Base-by-base conservation (phyloP, 1,284 basidiomycete genomes). In the Leccinum huronense region DNA sequence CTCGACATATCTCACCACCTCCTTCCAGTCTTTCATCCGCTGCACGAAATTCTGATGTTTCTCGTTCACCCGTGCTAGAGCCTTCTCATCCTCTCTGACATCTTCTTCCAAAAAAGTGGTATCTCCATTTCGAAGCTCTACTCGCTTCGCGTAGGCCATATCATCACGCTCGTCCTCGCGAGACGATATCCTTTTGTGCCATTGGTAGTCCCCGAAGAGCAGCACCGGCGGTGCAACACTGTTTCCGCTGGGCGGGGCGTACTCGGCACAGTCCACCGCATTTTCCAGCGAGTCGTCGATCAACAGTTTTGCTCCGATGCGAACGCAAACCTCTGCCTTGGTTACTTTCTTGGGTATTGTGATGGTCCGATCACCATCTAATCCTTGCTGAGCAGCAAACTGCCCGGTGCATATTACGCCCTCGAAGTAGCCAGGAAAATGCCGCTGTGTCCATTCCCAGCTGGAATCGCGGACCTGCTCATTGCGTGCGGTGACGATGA, bases 261-360 rank as follows among this genome's bases (percentile, higher is more conserved):
- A 54, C 30, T 74, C 79, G 0, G 81, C 81, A 65, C 86, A 86
- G 62, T 86, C 82, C 13, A 90, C 70, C 16, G 88, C 88, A 74
- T 94, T 93, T 75, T 93, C 91, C 40, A 86, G 73, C 3, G 89
- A 91, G 77, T 94, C 91, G 77, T 94, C 91, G 63, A 93, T 86
- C 59, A 93, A 77, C 48, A 93, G 74, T 57, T 82, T 78, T 16
- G 90, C 88, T 30, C 81, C 80, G 14, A 91, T 78, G 65, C 84
- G 81, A 59, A 83, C 77, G 72, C 90, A 90, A 56, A 90, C 89
- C 71, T 91, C 85, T 27, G 88, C 86, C 74, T 93, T 92, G 61
- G 83, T 85, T 40, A 89, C 74, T 70, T 85, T 87, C 62, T 84
- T 87, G 33, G 83, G 76, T 30, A 86, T 76, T 16, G 42, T 48